Evolutionary conservation across 805 yeast genomes (phyloP), one percentile per base, ranked within the genome.

Genomic region (Spathaspora hagerdaliae): DNA sequence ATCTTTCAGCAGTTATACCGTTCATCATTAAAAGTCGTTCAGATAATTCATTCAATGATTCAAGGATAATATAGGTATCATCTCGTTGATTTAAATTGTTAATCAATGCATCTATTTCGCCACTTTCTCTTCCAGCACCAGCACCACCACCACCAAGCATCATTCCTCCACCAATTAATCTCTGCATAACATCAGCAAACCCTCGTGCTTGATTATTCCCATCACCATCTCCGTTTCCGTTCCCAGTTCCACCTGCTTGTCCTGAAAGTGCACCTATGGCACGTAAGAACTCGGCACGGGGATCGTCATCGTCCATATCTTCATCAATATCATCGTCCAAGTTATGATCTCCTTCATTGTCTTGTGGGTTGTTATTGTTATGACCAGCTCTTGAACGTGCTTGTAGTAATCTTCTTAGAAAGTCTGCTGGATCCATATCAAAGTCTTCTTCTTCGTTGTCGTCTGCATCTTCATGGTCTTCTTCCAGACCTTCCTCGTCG

Each of bases 21-120:
- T 82, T 82, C 79, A 82, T 79, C 90, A 86, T 82, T 43, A 87
- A 65, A 8, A 87, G 56, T 41, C 78, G 64, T 50, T 81, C 87
- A 26, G 85, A 77, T 15, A 87, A 60, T 56, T 85, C 87, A 51
- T 77, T 82, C 42, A 86, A 63, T 2, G 83, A 77, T 55, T 85
- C 91, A 55, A 83, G 59, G 1, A 85, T 73, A 14, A 82, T 50
- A 54, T 71, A 85, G 0, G 88, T 74, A 55, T 84, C 87, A 1
- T 76, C 81, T 11, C 75, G 65, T 38, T 67, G 70, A 32, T 59
- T 59, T 33, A 78, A 56, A 34, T 68, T 71, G 11, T 62, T 56
- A 2, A 75, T 58, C 29, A 77, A 55, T 5, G 55, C 52, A 34
- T 62, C 67, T 41, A 67, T 61, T 46, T 69, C 74, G 6, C 57